phyloP scores from a whole-genome alignment of 345 rosid species.

The Murraya koenigii region DNA sequence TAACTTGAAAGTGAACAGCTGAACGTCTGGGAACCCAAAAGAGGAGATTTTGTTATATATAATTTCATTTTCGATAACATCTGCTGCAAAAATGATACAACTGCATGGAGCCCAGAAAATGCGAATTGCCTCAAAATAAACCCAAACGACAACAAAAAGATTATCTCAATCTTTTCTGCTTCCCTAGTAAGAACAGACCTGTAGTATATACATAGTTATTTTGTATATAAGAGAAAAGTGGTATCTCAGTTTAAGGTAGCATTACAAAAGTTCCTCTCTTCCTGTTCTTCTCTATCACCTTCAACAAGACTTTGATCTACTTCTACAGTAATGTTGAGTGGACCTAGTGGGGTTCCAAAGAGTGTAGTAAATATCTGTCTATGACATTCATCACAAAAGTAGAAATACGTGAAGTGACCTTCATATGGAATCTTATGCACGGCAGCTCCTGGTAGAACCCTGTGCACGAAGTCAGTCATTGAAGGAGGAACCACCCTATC shows the following conservation, averaged over 20 bases:
- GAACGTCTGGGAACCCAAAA: background rate
- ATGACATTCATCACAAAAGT: slow-evolving; percentile 68
- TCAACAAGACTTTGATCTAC: slow-evolving; percentile 27
- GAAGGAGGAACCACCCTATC: slow-evolving; percentile 66
- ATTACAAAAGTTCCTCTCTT: slow-evolving; percentile 2
- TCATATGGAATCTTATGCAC: slow-evolving; percentile 71
- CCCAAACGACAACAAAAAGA: background rate
- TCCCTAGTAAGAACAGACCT: slow-evolving; percentile 4
- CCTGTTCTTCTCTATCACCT: slow-evolving; percentile 14
- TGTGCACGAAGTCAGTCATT: slow-evolving; percentile 67
- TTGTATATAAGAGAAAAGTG: background rate
- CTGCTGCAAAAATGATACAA: background rate
- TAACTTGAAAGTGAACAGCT: background rate
- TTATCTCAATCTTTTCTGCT: background rate
- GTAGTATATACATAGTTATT: slow-evolving; percentile 19
- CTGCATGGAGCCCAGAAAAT: background rate
- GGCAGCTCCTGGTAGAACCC: slow-evolving; percentile 65
- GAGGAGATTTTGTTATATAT: background rate
- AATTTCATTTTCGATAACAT: background rate
- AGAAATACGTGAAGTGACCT: slow-evolving; percentile 65
- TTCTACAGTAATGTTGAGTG: slow-evolving; percentile 23
- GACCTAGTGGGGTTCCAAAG: slow-evolving; percentile 62
- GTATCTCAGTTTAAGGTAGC: background rate
- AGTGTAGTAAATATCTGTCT: slow-evolving; percentile 67
- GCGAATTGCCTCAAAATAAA: background rate